Evolutionary conservation across 352 stramenopile species (phyloP), one percentile per base, ranked within the genome.

Genomic region (Peronosclerospora sorghi): DNA sequence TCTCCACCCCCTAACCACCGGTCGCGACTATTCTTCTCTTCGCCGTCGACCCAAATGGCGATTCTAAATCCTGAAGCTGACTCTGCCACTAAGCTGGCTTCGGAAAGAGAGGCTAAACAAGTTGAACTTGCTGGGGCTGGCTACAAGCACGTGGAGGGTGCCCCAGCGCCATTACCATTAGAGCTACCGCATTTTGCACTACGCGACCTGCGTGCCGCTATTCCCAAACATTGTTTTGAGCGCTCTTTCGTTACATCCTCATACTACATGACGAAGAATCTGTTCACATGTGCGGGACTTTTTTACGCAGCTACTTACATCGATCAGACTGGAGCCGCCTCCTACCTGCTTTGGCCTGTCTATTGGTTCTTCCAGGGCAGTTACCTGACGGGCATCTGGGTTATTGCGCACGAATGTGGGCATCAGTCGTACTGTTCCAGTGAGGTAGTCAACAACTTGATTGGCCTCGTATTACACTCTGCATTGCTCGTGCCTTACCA

Each of bases 301-400:
- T 87, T 83, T 35, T 97, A 95, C 54, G 62, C 67, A 13, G 91
- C 93, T 7, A 75, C 61, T 5, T 83, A 74, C 38, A 77, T 96
- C 45, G 61, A 79, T 32, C 36, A 43, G 15, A 48, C 35, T 6
- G 73, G 62, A 37, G 45, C 65, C n/a, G 48, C 71, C 24, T 66
- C 86, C 5, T 68, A 51, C 9, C 64, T 79, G 48, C 74, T 90
- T 28, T 99, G 96, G 96, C 74, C 83, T 2, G 49, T 90, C 34
- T 99, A 98, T 72, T 97, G 91, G 68, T 98, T 98, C 68, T 88
- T 95, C 63, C 94, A 98, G 75, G 96, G 96, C 55, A 95, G 78
- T 47, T 97, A 98, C 56, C 70, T 97, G 39, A 98, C 95, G 32
- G 95, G 95, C 35, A 83, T 98, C 28, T 98, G 95, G 96, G 94